Percentiles rank a stretch among this genome's conserved stretches.
phyloP scores from a whole-genome alignment of 257 asterid genomes.

The Solanum rostratum region DNA sequence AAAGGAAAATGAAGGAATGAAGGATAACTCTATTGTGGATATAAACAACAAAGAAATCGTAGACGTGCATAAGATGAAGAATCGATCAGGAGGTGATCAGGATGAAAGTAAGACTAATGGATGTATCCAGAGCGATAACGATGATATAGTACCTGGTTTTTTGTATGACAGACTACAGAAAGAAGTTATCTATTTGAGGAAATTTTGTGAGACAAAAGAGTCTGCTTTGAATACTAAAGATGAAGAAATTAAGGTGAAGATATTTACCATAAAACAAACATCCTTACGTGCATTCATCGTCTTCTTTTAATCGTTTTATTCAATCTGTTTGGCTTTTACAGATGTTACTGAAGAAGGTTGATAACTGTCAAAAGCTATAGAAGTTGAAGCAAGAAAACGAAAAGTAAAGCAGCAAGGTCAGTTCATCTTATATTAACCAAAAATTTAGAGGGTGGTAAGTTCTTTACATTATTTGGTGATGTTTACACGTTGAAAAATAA shows the following conservation, averaged over 20 bases:
- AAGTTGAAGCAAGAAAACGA: constrained; percentile 51
- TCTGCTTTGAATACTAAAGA: constrained; percentile 44
- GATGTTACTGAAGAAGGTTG: constrained; percentile 62
- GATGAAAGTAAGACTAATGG: constrained; percentile 19
- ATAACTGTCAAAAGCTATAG: constrained; percentile 53
- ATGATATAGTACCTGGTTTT: constrained; percentile 71
- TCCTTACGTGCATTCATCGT: not conserved
- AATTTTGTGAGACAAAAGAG: constrained; percentile 45
- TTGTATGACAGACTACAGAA: constrained; percentile 80
- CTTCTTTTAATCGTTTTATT: not conserved
- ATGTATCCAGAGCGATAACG: constrained; percentile 12
- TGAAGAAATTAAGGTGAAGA: constrained; percentile 64
- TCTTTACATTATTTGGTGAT: too few relatives aligned
- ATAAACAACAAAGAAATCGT: constrained; percentile 9
- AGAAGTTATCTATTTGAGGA: constrained; percentile 70
- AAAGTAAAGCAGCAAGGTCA: constrained; percentile 51
- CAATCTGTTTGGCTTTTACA: constrained; percentile 12
- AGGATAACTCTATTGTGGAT: constrained; percentile 17
- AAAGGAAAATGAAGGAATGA: constrained; percentile 52
- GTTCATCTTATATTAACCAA: too few relatives aligned
- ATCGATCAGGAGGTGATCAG: not conserved
- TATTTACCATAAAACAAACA: not conserved
- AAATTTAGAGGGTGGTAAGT: too few relatives aligned
- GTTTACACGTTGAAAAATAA: too few relatives aligned
- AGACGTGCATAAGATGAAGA: constrained; percentile 17